phyloP scores from a whole-genome alignment of 495 filamentous ascomycete genomes.

The Darksidea phi region DNA sequence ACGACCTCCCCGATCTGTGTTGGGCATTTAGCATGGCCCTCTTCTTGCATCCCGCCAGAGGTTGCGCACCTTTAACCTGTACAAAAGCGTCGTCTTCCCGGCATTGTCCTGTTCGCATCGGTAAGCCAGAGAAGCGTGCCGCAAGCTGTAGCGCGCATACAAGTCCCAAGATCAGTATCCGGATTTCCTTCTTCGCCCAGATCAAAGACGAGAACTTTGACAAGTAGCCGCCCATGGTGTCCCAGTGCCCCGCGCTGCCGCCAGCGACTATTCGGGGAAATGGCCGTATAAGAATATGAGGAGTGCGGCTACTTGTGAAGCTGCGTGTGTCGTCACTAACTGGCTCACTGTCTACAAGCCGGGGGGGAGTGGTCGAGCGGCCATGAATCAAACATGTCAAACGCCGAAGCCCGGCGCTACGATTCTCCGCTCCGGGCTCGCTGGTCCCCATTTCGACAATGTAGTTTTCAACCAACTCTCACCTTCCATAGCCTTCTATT shows the following conservation, averaged over 20 bases:
- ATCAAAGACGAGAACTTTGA: conserved; percentile 61
- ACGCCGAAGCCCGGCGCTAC: too few species aligned
- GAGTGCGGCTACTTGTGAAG: too few species aligned
- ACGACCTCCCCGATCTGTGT: conserved; percentile 93
- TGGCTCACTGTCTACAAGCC: too few species aligned
- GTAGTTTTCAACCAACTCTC: neutral
- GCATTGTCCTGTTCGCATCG: conserved; percentile 77
- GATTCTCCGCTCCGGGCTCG: too few species aligned
- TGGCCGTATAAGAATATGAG: neutral
- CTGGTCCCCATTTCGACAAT: too few species aligned
- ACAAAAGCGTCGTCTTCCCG: conserved; percentile 94
- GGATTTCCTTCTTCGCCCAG: conserved; percentile 94
- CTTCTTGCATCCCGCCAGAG: neutral
- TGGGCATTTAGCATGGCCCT: neutral
- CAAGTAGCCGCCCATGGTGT: conserved; percentile 71
- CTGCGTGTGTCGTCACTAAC: too few species aligned
- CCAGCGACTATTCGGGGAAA: neutral
- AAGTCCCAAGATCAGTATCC: conserved; percentile 92
- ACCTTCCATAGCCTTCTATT: neutral
- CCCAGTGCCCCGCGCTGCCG: conserved; percentile 1
- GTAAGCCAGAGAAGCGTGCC: neutral
- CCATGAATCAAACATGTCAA: too few species aligned
- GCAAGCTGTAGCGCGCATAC: conserved; percentile 53
- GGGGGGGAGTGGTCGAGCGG: too few species aligned
- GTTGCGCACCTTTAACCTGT: conserved; percentile 79